A percentile compares a stretch with the other conserved stretches of the same genome.
Evolutionary conservation across 2,329 filamentous ascomycete genomes (phyloP).

Genomic region (Biscogniauxia sp.): DNA sequence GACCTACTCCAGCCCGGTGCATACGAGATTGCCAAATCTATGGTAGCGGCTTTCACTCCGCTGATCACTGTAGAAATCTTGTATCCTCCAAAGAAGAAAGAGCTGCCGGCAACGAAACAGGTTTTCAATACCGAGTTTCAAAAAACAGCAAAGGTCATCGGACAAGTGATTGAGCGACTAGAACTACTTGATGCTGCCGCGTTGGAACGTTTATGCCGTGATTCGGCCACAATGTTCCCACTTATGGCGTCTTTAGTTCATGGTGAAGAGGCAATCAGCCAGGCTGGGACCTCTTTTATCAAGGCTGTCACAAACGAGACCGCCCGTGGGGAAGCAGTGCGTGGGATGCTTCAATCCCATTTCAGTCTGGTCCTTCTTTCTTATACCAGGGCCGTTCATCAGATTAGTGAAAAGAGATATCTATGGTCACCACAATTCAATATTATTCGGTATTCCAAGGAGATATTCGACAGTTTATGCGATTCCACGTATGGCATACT

Average conservation of each 20-base stretch:
- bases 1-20: slow-evolving; percentile 65
- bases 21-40: slow-evolving; percentile 69
- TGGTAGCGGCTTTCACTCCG: slow-evolving; percentile 67
- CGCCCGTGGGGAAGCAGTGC: slow-evolving; percentile 49
- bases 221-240: slow-evolving; percentile 66
- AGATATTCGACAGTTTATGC: slow-evolving; percentile 55
- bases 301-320: slow-evolving; percentile 75
- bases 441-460: slow-evolving; percentile 55
- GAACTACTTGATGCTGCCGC: slow-evolving; percentile 71
- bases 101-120: slow-evolving; percentile 46
- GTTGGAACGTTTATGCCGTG: slow-evolving; percentile 66
- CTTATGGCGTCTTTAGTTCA: slow-evolving; percentile 80
- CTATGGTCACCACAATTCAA: slow-evolving; percentile 59
- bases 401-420: slow-evolving; percentile 40
- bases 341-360: slow-evolving; percentile 43
- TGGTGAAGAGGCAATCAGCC: slow-evolving; percentile 73
- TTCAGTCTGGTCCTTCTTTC: slow-evolving; percentile 44
- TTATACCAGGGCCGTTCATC: slow-evolving; percentile 41
- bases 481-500: slow-evolving; percentile 56
- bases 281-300: slow-evolving; percentile 76
- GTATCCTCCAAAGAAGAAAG: slow-evolving; percentile 48
- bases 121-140: slow-evolving; percentile 74
- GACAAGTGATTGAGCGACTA: slow-evolving; percentile 73
- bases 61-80: slow-evolving; percentile 77
- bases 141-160: slow-evolving; percentile 57